Base-by-base conservation (phyloP, 2,329 filamentous ascomycete species). In the Penicillium sp. region DNA sequence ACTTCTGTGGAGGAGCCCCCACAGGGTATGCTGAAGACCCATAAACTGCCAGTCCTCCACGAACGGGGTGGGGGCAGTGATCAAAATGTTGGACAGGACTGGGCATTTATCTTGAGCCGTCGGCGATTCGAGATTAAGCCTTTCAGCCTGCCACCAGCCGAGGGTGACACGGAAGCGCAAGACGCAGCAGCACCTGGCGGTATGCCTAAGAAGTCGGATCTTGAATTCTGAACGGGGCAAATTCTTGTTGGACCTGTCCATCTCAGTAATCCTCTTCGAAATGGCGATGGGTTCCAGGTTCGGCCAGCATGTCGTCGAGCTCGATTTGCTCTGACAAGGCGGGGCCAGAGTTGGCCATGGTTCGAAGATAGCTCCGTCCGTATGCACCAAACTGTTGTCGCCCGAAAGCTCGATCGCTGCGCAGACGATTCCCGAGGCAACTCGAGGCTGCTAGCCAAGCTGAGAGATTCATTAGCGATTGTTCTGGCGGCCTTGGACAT, bases 71-170 rank as follows among this genome's bases (percentile, higher is more conserved):
- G 90, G 2, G 89, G 88, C 11, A 84, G 82, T 8, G 78, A 80
- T 35, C 80, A 80, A 49, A 83, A 82, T 53, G 78, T 85, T 46
- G 83, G 87, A 25, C 88, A 95, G 62, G 90, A 96, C 68, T 79
- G 95, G 69, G 90, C 90, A 4, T 98, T 98, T 67, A 90, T 84
- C 51, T 72, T 98, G 44, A 95, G 89, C 66, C 78, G 88, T 60
- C 84, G 80, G 59, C 90, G 88, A 44, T 82, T 98, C 56, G 80
- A 88, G 35, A 89, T 98, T 54, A 87, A 85, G 60, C 89, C 90
- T 0, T 96, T 90, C 68, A 93, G 86, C 65, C 74, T 98, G 38
- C 93, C 93, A 26, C 93, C 93, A 0, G 75, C 91, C 36, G 87
- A 90, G 46, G 88, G 86, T 2, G 88, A 90, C 55, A 79, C 72